Evolutionary conservation across 1,284 basidiomycete species (phyloP).

Genomic region (Lignosus rhinocerotis): DNA sequence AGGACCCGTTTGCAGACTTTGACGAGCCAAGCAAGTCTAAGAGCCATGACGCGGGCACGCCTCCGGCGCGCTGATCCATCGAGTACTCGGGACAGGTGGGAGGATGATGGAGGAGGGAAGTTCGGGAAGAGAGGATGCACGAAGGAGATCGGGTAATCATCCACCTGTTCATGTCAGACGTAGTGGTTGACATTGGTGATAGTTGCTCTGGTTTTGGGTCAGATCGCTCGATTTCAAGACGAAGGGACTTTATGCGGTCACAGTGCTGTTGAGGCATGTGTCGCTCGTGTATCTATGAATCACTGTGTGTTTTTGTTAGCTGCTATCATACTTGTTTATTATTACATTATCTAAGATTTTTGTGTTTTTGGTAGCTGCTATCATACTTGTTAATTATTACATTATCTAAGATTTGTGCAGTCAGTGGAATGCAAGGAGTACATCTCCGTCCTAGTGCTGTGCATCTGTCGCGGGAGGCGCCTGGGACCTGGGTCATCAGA

Average conservation of each 20-base stretch:
- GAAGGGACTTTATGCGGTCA: background rate
- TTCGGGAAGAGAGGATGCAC: background rate
- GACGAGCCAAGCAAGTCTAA: slow-evolving; percentile 29
- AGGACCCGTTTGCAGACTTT: slow-evolving; percentile 51
- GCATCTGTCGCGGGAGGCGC: background rate
- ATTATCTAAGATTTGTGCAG: background rate
- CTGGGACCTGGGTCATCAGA: too few relatives aligned
- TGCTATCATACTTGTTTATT: background rate
- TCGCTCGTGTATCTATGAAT: background rate
- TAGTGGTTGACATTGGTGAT: background rate
- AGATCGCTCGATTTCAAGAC: background rate
- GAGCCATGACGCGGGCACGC: slow-evolving; percentile 15
- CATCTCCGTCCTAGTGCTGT: too few relatives aligned
- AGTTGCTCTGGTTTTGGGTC: background rate
- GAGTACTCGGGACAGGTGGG: background rate
- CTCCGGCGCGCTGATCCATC: background rate
- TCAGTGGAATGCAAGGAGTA: background rate
- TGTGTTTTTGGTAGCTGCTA: background rate
- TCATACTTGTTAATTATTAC: background rate
- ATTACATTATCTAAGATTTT: background rate
- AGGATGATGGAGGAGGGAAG: background rate
- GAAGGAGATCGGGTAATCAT: background rate
- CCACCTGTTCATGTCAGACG: background rate
- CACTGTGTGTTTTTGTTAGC: background rate
- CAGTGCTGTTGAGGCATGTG: background rate